Base-by-base conservation (phyloP, 2,329 filamentous ascomycete species). In the Botryotinia narcissicola region DNA sequence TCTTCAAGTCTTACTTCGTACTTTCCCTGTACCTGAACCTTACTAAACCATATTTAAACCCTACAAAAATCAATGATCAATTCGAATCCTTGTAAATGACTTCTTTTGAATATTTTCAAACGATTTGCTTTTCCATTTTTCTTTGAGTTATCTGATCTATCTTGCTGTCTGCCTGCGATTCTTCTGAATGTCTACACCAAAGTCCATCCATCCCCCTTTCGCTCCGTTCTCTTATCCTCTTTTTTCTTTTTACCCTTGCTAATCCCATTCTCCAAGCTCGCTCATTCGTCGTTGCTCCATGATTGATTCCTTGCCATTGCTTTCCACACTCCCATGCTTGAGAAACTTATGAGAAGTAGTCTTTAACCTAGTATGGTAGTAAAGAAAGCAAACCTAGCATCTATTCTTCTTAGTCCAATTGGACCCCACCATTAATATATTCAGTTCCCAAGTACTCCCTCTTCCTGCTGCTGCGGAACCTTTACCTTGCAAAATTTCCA, bases 391-490 rank as follows among this genome's bases (percentile, higher is more conserved):
- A 40, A 35, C 40, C 59, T 51, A 66, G 42, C 25, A 71, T 51
- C 59, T 42, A 71, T 71, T 42, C 44, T 71, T 44, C 20, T 37
- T 64, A 54, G 57, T 62, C 57, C 69, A 51, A 63, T 46, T 71
- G 44, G 60, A 66, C 59, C 59, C 69, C 57, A 66, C 69, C 66
- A 57, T 68, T 57, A 42, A 67, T 57, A 48, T 68, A 32, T 68
- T n/a, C 32, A 29, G 46, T 57, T 71, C 69, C 59, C 69, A 62
- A 62, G 60, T 64, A 32, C 44, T 72, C 46, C 71, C 61, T 60
- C 42, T 46, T 72, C 62, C 51, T 69, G 35, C 63, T 67, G 71
- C 63, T 69, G 71, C 61, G 71, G 71, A 69, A 67, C 54, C 60
- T 60, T n/a, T 69, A 35, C 62, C 63, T 72, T 69, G 37, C 29